These are phyloP conservation scores for Xylaria grammica DNA, from an alignment of 495 filamentous ascomycete genomes.

Conservation along the genomic window DNA sequence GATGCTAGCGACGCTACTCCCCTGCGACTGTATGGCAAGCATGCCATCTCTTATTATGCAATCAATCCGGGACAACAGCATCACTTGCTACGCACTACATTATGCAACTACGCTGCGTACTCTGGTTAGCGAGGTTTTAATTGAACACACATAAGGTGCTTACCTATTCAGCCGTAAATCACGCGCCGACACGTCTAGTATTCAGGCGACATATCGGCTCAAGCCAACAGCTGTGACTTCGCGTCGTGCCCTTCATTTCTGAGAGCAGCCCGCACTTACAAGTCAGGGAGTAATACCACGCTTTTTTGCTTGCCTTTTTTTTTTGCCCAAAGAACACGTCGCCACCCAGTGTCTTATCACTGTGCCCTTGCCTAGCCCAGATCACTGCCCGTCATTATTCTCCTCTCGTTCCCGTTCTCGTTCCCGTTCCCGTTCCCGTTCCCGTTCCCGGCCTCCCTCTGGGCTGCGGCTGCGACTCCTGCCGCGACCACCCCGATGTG, in stretches of 20 bases:
- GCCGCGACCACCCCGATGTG: slow-evolving; percentile 40
- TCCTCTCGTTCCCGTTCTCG: slow-evolving; percentile 33
- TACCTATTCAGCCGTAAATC: slow-evolving; percentile 32
- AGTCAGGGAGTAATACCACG: not conserved
- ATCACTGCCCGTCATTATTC: slow-evolving; percentile 13
- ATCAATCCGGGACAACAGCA: not conserved
- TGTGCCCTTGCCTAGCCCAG: not conserved
- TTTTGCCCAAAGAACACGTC: not conserved
- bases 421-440: slow-evolving; percentile 37
- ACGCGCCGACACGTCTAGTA: slow-evolving; percentile 43
- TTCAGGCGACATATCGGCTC: slow-evolving; percentile 45
- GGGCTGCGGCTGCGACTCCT: slow-evolving; percentile 50
- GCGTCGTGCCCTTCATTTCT: slow-evolving; percentile 3
- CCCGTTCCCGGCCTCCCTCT: slow-evolving; percentile 38
- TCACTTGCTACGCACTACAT: not conserved
- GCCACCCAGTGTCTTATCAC: not conserved
- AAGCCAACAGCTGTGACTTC: slow-evolving; percentile 25
- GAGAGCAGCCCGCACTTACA: not conserved
- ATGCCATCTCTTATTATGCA: not conserved
- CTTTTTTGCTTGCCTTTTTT: not conserved
- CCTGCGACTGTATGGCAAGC: not conserved
- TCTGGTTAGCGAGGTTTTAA: slow-evolving; percentile 3
- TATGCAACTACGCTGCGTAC: not conserved
- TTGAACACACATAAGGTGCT: not conserved
- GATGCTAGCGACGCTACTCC: not conserved